Conservation (phyloP, 768 basidiomycete genomes). For the Gautieria morchelliformis region DNA sequence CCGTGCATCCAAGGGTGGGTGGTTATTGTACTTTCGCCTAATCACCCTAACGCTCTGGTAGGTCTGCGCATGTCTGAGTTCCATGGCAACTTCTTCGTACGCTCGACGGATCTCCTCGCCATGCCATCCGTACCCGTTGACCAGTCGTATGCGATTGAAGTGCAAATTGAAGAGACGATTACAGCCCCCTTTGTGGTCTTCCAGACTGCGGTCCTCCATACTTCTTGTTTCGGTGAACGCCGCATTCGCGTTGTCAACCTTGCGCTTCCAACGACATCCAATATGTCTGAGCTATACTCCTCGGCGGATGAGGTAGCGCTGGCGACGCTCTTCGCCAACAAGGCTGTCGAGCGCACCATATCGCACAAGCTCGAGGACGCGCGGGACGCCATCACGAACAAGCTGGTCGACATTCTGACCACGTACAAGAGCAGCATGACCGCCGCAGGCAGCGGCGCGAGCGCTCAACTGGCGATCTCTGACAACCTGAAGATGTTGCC, state of each 20-base stretch:
- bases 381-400: constrained; percentile 75
- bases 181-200: constrained; percentile 86
- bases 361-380: constrained; percentile 85
- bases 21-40: background rate
- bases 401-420: constrained; percentile 72
- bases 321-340: constrained; percentile 77
- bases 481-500: constrained; percentile 96
- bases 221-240: constrained; percentile 86
- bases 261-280: constrained; percentile 81
- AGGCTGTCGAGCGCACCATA: constrained; percentile 83
- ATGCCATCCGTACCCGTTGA: constrained; percentile 96
- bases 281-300: constrained; percentile 80
- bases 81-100: constrained; percentile 98
- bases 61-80: constrained; percentile 93
- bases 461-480: constrained; percentile 83
- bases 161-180: constrained; percentile 91
- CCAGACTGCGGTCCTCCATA: constrained; percentile 91
- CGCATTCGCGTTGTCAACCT: constrained; percentile 86
- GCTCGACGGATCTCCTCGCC: constrained; percentile 91
- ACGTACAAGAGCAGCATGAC: constrained; percentile 97
- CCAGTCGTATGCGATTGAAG: constrained; percentile 91
- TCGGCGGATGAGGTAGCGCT: constrained; percentile 87
- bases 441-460: constrained; percentile 84
- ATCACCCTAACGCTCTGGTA: constrained; percentile 17
- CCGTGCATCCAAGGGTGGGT: constrained; percentile 83